Base-by-base conservation (phyloP, 305 asterid genomes). In the Andrographis paniculata region DNA sequence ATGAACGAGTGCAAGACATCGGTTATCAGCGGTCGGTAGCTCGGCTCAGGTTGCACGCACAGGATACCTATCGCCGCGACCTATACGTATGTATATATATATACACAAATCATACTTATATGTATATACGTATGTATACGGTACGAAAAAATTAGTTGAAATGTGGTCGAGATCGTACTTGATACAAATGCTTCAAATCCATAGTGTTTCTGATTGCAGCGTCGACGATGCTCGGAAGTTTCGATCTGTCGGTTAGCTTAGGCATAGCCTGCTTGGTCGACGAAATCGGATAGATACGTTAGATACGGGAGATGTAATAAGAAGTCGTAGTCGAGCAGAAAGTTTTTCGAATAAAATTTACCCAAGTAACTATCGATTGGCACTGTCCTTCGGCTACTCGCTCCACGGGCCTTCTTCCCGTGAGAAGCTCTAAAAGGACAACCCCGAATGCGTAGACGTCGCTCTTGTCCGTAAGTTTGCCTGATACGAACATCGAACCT, bases 11-110 rank as follows among this genome's bases (percentile, higher is more conserved):
- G 94, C 64, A 88, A 66, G 51, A 88, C 97, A 35, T 84, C 97
- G 0, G 95, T 81, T 54, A 88, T 88, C 67, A 88, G 59, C 13
- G 97, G 97, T 43, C 97, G 63, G 37, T 88, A 88, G 58, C 97
- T 79, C 23, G 97, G 95, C 69, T 88, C 97, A 2, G 88, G 94
- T 57, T 88, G 97, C 53, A 88, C 88, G 53, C 97, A 88, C 12
- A 88, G 73, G 69, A 84, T 94, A 11, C 94, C 95, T 54, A 88
- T 79, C 17, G 97, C 97, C 51, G 95, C 97, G 75, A 88, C 97
- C 97, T 88, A 69, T 39, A 10, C n/a, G n/a, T n/a, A n/a, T n/a
- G n/a, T n/a, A n/a, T n/a, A n/a, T n/a, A n/a, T n/a, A n/a, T n/a
- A n/a, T n/a, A n/a, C n/a, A n/a, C n/a, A n/a, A n/a, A n/a, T n/a